Evolutionary conservation across 2,329 filamentous ascomycete species (phyloP).

Genomic region (Alternaria brassicicola): DNA sequence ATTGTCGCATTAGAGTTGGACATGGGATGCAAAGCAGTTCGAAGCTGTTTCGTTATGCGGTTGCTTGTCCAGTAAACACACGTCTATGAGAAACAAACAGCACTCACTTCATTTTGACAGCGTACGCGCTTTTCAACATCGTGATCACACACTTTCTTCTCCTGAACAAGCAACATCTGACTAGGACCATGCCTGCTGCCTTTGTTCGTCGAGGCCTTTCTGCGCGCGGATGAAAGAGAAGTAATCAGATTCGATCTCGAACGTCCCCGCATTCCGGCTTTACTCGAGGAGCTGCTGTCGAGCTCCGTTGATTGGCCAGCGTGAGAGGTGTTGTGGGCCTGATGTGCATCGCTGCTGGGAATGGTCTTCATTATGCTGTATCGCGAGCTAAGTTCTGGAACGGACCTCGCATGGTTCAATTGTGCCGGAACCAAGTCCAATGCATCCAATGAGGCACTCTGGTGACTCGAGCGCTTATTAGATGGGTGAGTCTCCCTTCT

Average conservation of each 20-base stretch:
- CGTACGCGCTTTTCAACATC: constrained; percentile 16
- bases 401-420: constrained; percentile 24
- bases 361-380: constrained; percentile 36
- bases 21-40: constrained; percentile 16
- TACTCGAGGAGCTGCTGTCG: constrained; percentile 33
- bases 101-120: constrained; percentile 41
- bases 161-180: constrained; percentile 20
- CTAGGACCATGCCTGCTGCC: constrained; percentile 27
- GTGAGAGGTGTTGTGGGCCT: constrained; percentile 21
- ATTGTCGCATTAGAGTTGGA: constrained; percentile 20
- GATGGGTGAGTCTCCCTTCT: constrained; percentile 17
- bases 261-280: constrained; percentile 25
- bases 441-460: neutral
- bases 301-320: constrained; percentile 29
- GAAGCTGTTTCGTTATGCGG: constrained; percentile 40
- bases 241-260: constrained; percentile 27
- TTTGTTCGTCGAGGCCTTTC: constrained; percentile 28
- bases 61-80: constrained; percentile 24
- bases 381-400: constrained; percentile 19
- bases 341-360: constrained; percentile 31
- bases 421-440: constrained; percentile 16
- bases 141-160: constrained; percentile 23
- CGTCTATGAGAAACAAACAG: constrained; percentile 24
- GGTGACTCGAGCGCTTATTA: neutral
- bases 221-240: constrained; percentile 31